These are phyloP conservation scores for Globisporangium spiculum DNA, from an alignment of 352 stramenopile species.

Conservation along the genomic window DNA sequence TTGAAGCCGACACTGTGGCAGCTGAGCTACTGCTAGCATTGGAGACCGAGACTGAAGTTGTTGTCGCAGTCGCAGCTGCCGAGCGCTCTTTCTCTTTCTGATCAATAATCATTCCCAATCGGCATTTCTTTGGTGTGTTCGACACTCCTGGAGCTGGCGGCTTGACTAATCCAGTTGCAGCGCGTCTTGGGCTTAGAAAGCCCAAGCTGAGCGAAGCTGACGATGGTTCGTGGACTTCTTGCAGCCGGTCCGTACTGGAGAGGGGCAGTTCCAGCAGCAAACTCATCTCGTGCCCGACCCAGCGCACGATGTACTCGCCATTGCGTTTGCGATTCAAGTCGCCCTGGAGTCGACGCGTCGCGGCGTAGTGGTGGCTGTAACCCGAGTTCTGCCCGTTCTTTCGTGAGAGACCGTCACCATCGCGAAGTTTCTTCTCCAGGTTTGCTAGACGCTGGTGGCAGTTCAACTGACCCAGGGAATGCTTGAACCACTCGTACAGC, in stretches of 20 bases:
- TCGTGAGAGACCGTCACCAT: conserved; percentile 53
- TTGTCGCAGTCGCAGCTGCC: neutral
- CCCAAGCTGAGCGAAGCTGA: conserved; percentile 7
- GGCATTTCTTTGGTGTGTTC: conserved; percentile 58
- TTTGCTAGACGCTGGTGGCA: conserved; percentile 80
- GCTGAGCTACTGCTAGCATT: conserved; percentile 1
- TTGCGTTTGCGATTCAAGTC: conserved; percentile 81
- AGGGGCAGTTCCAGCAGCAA: conserved; percentile 63
- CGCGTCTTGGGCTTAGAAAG: conserved; percentile 8
- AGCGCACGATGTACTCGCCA: conserved; percentile 77
- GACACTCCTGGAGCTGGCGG: conserved; percentile 26
- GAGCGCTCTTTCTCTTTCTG: conserved; percentile 46
- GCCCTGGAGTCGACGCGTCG: conserved; percentile 67
- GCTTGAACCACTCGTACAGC: conserved; percentile 83
- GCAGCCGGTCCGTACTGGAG: conserved; percentile 37
- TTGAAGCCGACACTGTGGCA: neutral
- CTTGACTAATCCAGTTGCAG: conserved; percentile 4
- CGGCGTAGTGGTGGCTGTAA: conserved; percentile 79
- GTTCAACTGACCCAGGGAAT: conserved; percentile 73
- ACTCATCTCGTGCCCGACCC: conserved; percentile 82
- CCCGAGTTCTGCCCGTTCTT: conserved; percentile 55
- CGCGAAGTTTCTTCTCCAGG: conserved; percentile 80
- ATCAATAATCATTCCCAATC: conserved; percentile 49
- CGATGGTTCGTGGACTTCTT: conserved; percentile 38
- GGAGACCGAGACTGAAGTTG: neutral